phyloP scores from a whole-genome alignment of 306 rosid genomes.

The Castanea sativa region DNA sequence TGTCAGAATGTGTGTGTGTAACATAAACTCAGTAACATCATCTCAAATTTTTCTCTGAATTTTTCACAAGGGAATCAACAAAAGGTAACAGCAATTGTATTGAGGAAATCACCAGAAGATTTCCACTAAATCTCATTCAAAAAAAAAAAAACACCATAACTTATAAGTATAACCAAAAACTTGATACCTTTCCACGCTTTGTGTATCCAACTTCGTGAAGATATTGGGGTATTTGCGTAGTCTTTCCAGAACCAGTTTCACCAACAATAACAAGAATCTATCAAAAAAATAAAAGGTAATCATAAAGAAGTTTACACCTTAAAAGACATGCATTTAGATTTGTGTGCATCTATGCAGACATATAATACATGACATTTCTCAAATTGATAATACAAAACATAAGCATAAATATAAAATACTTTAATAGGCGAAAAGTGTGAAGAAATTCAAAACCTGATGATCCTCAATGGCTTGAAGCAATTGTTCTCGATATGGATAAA shows the following conservation, averaged over 20 bases:
- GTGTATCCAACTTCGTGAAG: slow-evolving; percentile 98
- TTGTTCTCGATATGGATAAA: slow-evolving; percentile 69
- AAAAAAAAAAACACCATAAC: not conserved
- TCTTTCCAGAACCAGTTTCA: slow-evolving; percentile 99
- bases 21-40: not conserved
- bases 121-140: slow-evolving; percentile 1
- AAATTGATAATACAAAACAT: not conserved
- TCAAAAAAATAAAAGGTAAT: slow-evolving; percentile 20
- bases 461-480: slow-evolving; percentile 74
- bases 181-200: slow-evolving; percentile 73
- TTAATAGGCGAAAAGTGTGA: not conserved
- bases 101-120: slow-evolving; percentile 4
- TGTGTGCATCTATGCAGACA: not conserved
- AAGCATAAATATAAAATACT: not conserved
- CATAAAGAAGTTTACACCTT: not conserved
- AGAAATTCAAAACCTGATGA: slow-evolving; percentile 58
- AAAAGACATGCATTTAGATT: slow-evolving; percentile 8
- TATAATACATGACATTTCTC: not conserved
- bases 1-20: not conserved
- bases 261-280: slow-evolving; percentile 97
- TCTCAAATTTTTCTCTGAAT: not conserved
- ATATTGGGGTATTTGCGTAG: slow-evolving; percentile 96
- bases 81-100: not conserved
- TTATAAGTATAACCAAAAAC: slow-evolving; percentile 1
- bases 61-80: not conserved